Evolutionary conservation across 1,284 basidiomycete genomes (phyloP).

Genomic region (Sparassis latifolia): DNA sequence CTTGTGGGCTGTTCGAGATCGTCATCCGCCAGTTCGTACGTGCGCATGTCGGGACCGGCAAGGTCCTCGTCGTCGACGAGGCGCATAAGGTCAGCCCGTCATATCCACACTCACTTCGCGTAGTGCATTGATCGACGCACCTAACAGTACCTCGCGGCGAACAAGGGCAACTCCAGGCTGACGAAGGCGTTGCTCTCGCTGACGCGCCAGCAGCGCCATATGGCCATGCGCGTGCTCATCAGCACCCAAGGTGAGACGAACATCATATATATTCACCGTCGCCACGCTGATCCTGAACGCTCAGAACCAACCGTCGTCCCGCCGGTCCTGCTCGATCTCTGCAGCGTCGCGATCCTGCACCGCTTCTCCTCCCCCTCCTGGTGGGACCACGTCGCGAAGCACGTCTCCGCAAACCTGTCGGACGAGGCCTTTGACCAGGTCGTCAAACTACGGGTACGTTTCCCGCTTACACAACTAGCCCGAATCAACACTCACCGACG

Average conservation of each 20-base stretch:
- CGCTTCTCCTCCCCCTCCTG: slow-evolving; percentile 69
- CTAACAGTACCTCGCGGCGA: slow-evolving; percentile 19
- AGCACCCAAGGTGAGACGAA: slow-evolving; percentile 21
- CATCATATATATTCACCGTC: too few relatives aligned
- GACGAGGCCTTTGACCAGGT: slow-evolving; percentile 59
- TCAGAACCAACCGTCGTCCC: slow-evolving; percentile 72
- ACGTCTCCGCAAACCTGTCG: slow-evolving; percentile 57
- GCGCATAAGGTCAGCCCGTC: slow-evolving; percentile 50
- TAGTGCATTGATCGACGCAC: not conserved
- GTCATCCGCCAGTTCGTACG: slow-evolving; percentile 54
- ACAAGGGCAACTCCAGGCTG: slow-evolving; percentile 16
- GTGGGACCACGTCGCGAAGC: slow-evolving; percentile 63
- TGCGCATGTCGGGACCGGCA: slow-evolving; percentile 49
- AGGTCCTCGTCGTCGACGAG: slow-evolving; percentile 63
- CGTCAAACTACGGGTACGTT: slow-evolving; percentile 52
- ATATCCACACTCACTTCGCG: slow-evolving; percentile 6
- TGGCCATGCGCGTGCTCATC: slow-evolving; percentile 26
- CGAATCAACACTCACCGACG: not conserved
- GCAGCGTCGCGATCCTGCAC: slow-evolving; percentile 57
- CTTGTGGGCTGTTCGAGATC: slow-evolving; percentile 63
- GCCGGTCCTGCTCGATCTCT: slow-evolving; percentile 60
- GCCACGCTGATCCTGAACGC: too few relatives aligned
- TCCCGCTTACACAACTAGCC: not conserved
- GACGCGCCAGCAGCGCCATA: slow-evolving; percentile 29
- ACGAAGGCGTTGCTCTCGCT: slow-evolving; percentile 25